Evolutionary conservation across 805 yeast genomes (phyloP), one percentile per base, ranked within the genome.

Genomic region (Candida awuae): DNA sequence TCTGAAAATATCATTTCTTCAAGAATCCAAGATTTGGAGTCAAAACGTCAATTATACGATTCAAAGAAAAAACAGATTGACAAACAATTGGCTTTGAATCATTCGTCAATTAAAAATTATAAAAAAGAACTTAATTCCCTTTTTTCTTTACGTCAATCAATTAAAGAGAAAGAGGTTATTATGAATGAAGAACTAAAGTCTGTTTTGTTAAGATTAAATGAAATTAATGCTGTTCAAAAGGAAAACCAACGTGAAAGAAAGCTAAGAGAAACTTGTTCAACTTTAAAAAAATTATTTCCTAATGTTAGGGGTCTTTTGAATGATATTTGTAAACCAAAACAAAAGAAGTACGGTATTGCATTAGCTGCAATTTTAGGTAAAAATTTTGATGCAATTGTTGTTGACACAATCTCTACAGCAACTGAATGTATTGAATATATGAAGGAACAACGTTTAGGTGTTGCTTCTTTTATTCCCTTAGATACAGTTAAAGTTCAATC

Each of bases 391-490:
- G 73, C 96, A 0, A 73, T 92, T 14, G 71, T 92, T 15, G 98
- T 92, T 6, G 94, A 86, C 49, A 71, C 75, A 4, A 76, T 79
- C 3, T 75, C 73, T 38, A 74, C 77, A 37, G 94, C 86, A 6
- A 82, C 78, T 48, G 74, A 70, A 41, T 83, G 94, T 56, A 82
- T 92, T 45, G 74, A 76, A 8, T 81, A 80, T 41, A 64, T 90
- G 55, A 84, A 86, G 51, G 88, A 84, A 47, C 90, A 90, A 54
- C 71, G 95, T 47, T 67, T 81, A 10, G 97, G 97, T 34, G 70
- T 73, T 7, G 87, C 92, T 1, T 77, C 94, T 1, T 88, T 92
- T 51, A 81, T 92, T 43, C 97, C 98, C 0, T 62, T 92, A 37
- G 92, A 87, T 52, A 70, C 87, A 2, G 78, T 92, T 23, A 72